Evolutionary conservation across 1,284 basidiomycete genomes (phyloP), one percentile per base, ranked within the genome.

Genomic region (Stereum hirsutum): DNA sequence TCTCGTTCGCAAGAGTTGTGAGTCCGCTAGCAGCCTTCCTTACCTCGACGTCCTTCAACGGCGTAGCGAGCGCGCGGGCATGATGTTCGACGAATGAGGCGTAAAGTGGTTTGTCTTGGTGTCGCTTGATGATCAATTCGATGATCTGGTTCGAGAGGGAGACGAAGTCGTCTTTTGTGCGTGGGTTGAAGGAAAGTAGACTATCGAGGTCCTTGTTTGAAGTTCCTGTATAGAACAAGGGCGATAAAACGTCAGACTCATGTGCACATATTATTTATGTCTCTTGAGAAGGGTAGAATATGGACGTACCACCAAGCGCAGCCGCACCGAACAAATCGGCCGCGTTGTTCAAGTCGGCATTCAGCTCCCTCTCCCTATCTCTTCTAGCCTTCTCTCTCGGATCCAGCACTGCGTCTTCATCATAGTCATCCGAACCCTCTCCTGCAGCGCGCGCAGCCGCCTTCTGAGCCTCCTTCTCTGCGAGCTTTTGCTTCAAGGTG

Each of bases 1-100:
- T 97, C 68, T 93, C 90, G 58, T 94, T 95, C 40, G 90, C 86
- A 10, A 96, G 69, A 2, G 88, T 82, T 15, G 87, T 89, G 42
- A 97, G 66, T 12, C 69, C 77, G 43, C 79, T 86, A 3, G 89
- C 89, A 2, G 78, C 85, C 60, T 94, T 94, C 50, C 90, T 77
- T 26, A 91, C 82, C 56, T 97, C 92, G 41, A 91, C 80, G 50
- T 94, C 91, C 49, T 81, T 84, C 42, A 96, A 70, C 11, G 86
- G 78, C 48, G 69, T 63, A 2, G 83, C 81, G 15, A 94, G 64
- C 45, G 80, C 78, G 46, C 83, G 81, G 15, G 78, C 78, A 52
- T 91, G 80, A 54, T 85, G 73, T 57, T 95, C 90, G 48, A 91
- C 73, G 56, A 96, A 95, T 1, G 75, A 54, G 2, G 83, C 58